Base-by-base conservation (phyloP, 345 rosid species). In the Eucalyptus marginata region DNA sequence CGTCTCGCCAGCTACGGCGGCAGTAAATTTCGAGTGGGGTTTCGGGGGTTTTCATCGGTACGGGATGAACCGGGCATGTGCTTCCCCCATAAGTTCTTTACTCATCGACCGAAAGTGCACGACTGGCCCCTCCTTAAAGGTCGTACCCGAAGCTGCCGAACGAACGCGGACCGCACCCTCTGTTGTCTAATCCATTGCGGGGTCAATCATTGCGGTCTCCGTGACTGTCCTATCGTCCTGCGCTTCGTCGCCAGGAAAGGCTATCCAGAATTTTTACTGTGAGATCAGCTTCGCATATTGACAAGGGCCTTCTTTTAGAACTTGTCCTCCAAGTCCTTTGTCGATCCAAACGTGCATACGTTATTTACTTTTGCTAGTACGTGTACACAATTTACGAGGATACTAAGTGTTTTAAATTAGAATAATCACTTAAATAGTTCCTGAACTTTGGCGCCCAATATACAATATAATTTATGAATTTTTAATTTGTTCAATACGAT, bases 381-480 rank as follows among this genome's bases (percentile, higher is more conserved):
- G 10, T 62, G 3, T 15, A 29, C 58, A 52, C 58, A 20, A 18
- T 40, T 76, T 22, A 13, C 2, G 84, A 76, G 27, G 12, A 40
- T 12, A 76, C 6, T 20, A 18, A 36, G 27, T 36, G 81, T 36
- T 71, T 36, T 20, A 20, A 52, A 52, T 52, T 24, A 0, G 7
- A 52, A 52, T 52, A 2, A 20, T 0, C 0, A 52, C 25, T 52
- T 0, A 52, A 52, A 20, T 20, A 8, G 5, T 52, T 18, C 2
- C 18, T 52, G 2, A 18, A 52, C 58, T 52, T 18, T 52, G 2
- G 5, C 2, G 0, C 1, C 44, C 44, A 2, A 52, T 2, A 52
- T 52, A 20, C 0, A 52, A 7, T 52, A 1, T 52, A 18, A 52
- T 52, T 52, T 0, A 3, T 52, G 0, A 18, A 52, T 7, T 52